Base-by-base conservation (phyloP, 495 filamentous ascomycete genomes). In the Copromyces sp. region DNA sequence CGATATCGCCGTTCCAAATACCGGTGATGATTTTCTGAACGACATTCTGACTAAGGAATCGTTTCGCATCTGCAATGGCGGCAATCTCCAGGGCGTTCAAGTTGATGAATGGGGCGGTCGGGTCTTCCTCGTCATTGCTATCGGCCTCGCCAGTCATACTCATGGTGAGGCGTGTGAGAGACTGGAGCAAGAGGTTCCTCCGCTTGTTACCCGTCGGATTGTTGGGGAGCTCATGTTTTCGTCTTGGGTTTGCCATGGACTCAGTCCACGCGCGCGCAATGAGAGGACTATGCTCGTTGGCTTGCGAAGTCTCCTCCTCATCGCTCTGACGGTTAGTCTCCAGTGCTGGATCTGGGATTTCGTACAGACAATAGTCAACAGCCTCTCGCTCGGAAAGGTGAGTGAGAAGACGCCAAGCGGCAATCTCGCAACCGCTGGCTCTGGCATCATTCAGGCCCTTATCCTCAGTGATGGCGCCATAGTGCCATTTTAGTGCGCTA, bases 31-130 rank as follows among this genome's bases (percentile, higher is more conserved):
- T 91, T 74, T 90, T 91, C 77, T 98, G 95, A 39, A 98, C 91
- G 9, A 94, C 87, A 69, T 85, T 85, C 79, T 97, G 94, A 79
- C 92, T 93, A 16, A 97, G 86, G 75, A 97, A 98, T 39, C 91
- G 91, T 81, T 97, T 98, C 35, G 94, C 93, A 74, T 91, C 88
- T n/a, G 91, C 92, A 39, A 97, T 89, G 44, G 91, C 90, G 44
- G 94, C 95, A 77, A 98, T 94, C 78, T 98, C 95, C 17, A 98
- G 83, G 16, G 92, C 94, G 81, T 94, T 97, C 68, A 97, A 82
- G 47, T 93, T 89, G 59, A 87, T 87, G 76, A 94, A 95, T 7
- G 90, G 86, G 8, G 88, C 85, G 0, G 88, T 89, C 39, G 88
- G 88, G 37, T 91, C 88, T 53, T 88, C 79, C 7, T 83, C 80